Base-by-base conservation (phyloP, 208 protist genomes). In the Novymonas esmeraldas region DNA sequence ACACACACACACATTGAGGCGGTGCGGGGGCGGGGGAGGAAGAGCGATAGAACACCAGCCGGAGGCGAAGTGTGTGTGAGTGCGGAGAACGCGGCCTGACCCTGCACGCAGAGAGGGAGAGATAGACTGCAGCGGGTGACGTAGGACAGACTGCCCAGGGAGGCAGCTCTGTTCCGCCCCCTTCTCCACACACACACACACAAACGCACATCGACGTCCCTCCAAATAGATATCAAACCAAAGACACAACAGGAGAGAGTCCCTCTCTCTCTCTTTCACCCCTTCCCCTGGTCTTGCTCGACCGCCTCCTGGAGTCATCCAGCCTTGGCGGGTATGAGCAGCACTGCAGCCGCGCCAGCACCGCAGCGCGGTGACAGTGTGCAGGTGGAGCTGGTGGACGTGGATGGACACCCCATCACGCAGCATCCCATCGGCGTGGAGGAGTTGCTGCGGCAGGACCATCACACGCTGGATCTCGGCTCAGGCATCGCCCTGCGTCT, bases 351-450 rank as follows among this genome's bases (percentile, higher is more conserved):
- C 0, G 14, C n/a, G 16, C 44, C 26, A 24, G 3, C 4, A 31
- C 49, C 34, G 0, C 49, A 39, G 6, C 54, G 49, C 39, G 59
- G 69, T 26, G 55, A 70, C 11, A 54, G 79, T 9, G 76, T 96
- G 44, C 81, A 89, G 46, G 56, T 96, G 11, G 78, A 96, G 70
- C 49, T 96, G 22, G 84, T 96, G 2, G 77, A 70, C 31, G 57
- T 49, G 3, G 74, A 92, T 33, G 88, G 91, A 16, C 51, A 50
- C 6, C 70, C 78, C 20, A 57, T 94, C 31, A 59, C 79, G 5
- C 70, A 73, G 49, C 81, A 65, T 14, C 88, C 89, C 28, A 85
- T 96, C 42, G 78, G 81, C 39, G 66, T 96, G 16, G 77, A 89
- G 70, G 91, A 94, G 44, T 67, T 96, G 7, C 54, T 94, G 26